Percentiles rank a stretch among this genome's conserved stretches.
Evolutionary conservation across 2,329 filamentous ascomycete genomes (phyloP).

Genomic region (Phialophora macrospora): DNA sequence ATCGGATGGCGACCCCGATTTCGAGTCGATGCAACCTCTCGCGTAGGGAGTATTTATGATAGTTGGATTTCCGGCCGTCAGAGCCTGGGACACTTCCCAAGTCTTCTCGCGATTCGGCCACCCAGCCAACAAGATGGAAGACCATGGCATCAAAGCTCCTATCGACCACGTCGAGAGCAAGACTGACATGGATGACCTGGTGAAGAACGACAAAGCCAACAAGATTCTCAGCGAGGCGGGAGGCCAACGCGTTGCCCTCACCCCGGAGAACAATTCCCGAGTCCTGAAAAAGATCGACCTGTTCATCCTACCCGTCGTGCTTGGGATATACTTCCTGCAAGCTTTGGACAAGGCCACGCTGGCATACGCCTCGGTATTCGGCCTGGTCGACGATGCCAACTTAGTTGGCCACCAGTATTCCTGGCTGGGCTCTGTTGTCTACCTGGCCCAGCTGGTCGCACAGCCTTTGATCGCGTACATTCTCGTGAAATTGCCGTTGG

Average conservation of each 20-base stretch:
- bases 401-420: conserved; percentile 62
- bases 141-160: conserved; percentile 20
- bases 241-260: conserved; percentile 55
- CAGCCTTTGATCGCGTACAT: conserved; percentile 60
- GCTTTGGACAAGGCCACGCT: conserved; percentile 62
- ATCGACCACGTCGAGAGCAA: conserved; percentile 30
- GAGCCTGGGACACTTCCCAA: neutral
- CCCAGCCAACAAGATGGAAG: conserved; percentile 20
- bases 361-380: conserved; percentile 66
- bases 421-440: conserved; percentile 59
- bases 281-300: conserved; percentile 59
- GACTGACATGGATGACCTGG: conserved; percentile 11
- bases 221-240: conserved; percentile 55
- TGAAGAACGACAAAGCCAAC: conserved; percentile 54
- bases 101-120: neutral
- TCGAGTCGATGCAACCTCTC: conserved; percentile 17
- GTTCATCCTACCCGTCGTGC: conserved; percentile 59
- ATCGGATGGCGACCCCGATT: conserved; percentile 14
- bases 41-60: conserved; percentile 20
- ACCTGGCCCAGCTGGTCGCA: conserved; percentile 60
- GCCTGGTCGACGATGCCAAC: conserved; percentile 62
- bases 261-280: conserved; percentile 58
- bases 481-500: conserved; percentile 65
- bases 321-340: conserved; percentile 67
- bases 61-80: neutral